Percentiles rank a stretch among this genome's conserved stretches.
Evolutionary conservation across 352 stramenopile species (phyloP).

Genomic region (Plasmopara viticola): DNA sequence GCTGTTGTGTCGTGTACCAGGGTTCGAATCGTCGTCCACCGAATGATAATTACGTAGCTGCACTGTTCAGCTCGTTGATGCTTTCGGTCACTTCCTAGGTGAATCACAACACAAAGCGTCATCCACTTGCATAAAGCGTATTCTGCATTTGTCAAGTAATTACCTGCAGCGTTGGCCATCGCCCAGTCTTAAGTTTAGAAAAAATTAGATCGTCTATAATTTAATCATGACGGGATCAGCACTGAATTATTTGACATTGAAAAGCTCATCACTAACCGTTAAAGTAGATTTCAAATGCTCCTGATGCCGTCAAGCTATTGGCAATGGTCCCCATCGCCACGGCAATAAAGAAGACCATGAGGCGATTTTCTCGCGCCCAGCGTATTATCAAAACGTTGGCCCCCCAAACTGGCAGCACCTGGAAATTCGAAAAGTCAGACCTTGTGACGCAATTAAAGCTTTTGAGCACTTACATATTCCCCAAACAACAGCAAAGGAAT

Average conservation of each 20-base stretch:
- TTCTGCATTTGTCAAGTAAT: not conserved
- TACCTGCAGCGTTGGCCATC: slow-evolving; percentile 70
- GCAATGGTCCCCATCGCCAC: slow-evolving; percentile 56
- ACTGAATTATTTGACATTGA: not conserved
- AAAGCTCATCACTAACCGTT: slow-evolving; percentile 38
- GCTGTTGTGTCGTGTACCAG: too few relatives aligned
- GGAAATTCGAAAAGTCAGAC: slow-evolving; percentile 3
- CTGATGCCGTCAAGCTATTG: slow-evolving; percentile 56
- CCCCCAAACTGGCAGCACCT: slow-evolving; percentile 46
- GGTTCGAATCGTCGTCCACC: too few relatives aligned
- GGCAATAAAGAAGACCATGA: slow-evolving; percentile 59
- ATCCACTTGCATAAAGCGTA: not conserved
- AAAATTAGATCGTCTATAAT: slow-evolving; percentile 59
- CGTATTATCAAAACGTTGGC: slow-evolving; percentile 40
- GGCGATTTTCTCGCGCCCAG: slow-evolving; percentile 69
- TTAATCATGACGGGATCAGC: slow-evolving; percentile 4
- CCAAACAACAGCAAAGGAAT: slow-evolving; percentile 64
- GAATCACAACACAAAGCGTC: too few relatives aligned
- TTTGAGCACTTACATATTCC: slow-evolving; percentile 38
- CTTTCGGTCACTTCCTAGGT: too few relatives aligned
- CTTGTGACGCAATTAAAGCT: not conserved
- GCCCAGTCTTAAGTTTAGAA: slow-evolving; percentile 56
- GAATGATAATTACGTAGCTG: too few relatives aligned
- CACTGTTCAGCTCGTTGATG: too few relatives aligned
- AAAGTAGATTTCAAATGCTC: slow-evolving; percentile 79